Conservation (phyloP, 345 rosid species). For the Linum trigynum region DNA sequence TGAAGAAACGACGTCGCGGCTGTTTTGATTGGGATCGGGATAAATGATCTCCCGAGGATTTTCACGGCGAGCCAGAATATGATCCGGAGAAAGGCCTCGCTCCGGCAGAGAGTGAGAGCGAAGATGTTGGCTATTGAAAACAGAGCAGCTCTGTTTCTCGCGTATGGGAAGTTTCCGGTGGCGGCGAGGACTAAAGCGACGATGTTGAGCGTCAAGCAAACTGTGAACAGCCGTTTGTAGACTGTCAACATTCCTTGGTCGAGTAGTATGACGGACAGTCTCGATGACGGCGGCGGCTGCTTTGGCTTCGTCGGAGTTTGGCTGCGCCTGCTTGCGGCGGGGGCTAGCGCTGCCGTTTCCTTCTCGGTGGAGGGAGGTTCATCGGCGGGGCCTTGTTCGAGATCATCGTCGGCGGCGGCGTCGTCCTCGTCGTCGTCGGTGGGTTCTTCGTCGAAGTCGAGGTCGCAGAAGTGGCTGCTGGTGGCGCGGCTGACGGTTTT, state of each 20-base stretch:
- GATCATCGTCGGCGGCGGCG: too few species aligned
- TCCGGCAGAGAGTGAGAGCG: neutral
- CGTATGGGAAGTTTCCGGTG: neutral
- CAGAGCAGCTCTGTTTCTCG: neutral
- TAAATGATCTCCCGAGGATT: neutral
- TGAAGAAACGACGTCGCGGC: neutral
- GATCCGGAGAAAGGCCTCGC: neutral
- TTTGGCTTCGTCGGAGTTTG: neutral
- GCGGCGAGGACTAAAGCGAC: neutral
- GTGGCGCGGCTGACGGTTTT: neutral
- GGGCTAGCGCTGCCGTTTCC: neutral
- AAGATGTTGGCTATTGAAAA: neutral
- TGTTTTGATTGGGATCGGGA: neutral
- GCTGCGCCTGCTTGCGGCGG: neutral
- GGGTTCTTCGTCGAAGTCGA: neutral
- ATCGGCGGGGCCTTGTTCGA: too few species aligned
- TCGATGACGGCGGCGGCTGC: neutral
- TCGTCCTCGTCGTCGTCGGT: neutral
- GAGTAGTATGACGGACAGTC: neutral
- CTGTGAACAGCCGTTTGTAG: neutral
- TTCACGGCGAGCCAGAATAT: neutral
- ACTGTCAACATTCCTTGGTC: neutral
- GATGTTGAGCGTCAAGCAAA: neutral
- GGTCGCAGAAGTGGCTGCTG: slow-evolving; percentile 1
- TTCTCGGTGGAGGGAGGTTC: neutral